Conservation (phyloP, 2,329 filamentous ascomycete genomes). For the Pseudogymnoascus sp. region DNA sequence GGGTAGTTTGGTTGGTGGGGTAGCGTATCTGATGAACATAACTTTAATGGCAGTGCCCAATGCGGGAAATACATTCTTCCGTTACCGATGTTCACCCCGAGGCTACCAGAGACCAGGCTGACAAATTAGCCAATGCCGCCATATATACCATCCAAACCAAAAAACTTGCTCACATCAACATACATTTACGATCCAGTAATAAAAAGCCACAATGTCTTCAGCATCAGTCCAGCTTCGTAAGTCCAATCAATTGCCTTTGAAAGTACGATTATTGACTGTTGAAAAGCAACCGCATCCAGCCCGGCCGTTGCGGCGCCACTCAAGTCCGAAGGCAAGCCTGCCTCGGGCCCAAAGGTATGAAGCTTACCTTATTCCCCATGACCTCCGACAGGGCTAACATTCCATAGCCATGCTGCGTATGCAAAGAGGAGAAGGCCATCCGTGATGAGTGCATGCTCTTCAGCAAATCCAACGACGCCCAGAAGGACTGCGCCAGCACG, state of each 20-base stretch:
- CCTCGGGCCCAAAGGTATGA: slow-evolving; percentile 20
- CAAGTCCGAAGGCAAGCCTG: slow-evolving; percentile 20
- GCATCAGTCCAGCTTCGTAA: slow-evolving; percentile 23
- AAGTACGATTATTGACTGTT: neutral
- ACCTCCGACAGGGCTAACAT: slow-evolving; percentile 5
- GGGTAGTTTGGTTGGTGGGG: slow-evolving; percentile 7
- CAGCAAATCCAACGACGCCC: slow-evolving; percentile 73
- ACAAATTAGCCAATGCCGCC: neutral
- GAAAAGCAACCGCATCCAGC: slow-evolving; percentile 21
- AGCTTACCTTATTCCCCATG: neutral
- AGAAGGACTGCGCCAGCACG: slow-evolving; percentile 71
- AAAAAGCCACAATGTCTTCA: slow-evolving; percentile 22
- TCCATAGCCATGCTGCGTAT: slow-evolving; percentile 89
- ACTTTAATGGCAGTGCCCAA: slow-evolving; percentile 4
- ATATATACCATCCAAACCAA: neutral
- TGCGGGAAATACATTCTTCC: neutral
- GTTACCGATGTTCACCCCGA: neutral
- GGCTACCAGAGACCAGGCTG: slow-evolving; percentile 5
- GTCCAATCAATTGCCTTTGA: slow-evolving; percentile 7
- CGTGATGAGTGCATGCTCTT: slow-evolving; percentile 99
- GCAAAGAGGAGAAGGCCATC: slow-evolving; percentile 84
- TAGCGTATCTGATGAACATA: neutral
- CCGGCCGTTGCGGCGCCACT: slow-evolving; percentile 21
- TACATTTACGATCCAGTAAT: neutral
- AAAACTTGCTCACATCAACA: slow-evolving; percentile 5